Evolutionary conservation across 2,329 filamentous ascomycete species (phyloP).

Genomic region (Arthroderma sp.): DNA sequence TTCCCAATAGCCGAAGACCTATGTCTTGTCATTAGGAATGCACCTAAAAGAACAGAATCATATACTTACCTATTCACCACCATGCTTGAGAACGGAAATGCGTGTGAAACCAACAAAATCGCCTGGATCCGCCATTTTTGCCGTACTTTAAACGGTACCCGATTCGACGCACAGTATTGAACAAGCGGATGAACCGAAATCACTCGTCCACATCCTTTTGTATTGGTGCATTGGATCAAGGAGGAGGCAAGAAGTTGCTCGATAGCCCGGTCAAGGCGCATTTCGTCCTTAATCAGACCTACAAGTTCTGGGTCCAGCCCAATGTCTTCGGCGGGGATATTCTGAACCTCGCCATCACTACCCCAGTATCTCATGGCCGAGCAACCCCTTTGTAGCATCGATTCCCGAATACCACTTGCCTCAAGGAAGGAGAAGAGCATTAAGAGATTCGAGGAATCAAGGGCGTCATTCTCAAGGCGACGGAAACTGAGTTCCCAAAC

Average conservation of each 20-base stretch:
- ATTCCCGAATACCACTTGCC: slow-evolving; percentile 5
- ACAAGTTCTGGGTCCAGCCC: slow-evolving; percentile 8
- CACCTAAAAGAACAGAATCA: background rate
- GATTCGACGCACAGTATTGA: slow-evolving; percentile 8
- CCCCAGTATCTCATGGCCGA: slow-evolving; percentile 8
- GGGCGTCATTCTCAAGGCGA: slow-evolving; percentile 7
- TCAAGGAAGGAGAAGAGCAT: slow-evolving; percentile 11
- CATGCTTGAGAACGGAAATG: slow-evolving; percentile 3
- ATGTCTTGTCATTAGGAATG: background rate
- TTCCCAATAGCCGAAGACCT: background rate
- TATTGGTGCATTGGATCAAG: slow-evolving; percentile 7
- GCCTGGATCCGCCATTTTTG: slow-evolving; percentile 7
- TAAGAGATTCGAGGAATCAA: slow-evolving; percentile 6
- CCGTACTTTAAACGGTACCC: background rate
- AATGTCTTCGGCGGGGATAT: slow-evolving; percentile 5
- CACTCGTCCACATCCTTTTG: slow-evolving; percentile 2
- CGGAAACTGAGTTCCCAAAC: slow-evolving; percentile 11
- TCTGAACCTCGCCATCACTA: slow-evolving; percentile 6
- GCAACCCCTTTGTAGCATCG: slow-evolving; percentile 7
- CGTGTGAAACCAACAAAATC: slow-evolving; percentile 8
- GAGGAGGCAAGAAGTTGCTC: slow-evolving; percentile 10
- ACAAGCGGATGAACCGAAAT: slow-evolving; percentile 12
- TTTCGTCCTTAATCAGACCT: slow-evolving; percentile 6
- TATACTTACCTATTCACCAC: slow-evolving; percentile 1
- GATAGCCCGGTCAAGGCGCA: slow-evolving; percentile 9